Evolutionary conservation across 106 monocot genomes (phyloP).

Genomic region (Hemerocallis citrina): DNA sequence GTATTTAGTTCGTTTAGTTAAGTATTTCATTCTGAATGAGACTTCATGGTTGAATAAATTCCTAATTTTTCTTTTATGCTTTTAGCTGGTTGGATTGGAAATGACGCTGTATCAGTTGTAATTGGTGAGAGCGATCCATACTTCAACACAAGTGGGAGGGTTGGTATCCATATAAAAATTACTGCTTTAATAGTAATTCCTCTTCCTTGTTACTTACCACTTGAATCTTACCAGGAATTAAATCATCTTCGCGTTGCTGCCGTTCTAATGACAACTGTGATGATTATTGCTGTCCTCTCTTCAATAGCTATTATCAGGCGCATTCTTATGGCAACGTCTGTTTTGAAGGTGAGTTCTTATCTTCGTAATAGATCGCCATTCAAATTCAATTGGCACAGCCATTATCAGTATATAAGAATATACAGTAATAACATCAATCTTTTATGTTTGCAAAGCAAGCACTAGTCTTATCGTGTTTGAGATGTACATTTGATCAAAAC

Average conservation of each 20-base stretch:
- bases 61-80: constrained; percentile 6
- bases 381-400: no score
- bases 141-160: constrained; percentile 48
- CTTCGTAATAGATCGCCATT: background rate
- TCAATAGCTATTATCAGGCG: constrained; percentile 74
- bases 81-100: constrained; percentile 91
- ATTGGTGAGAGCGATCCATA: constrained; percentile 86
- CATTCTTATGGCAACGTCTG: constrained; percentile 89
- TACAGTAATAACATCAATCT: background rate
- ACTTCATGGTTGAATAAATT: background rate
- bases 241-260: constrained; percentile 66
- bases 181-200: constrained; percentile 2
- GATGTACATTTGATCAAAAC: background rate
- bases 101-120: constrained; percentile 80
- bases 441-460: background rate
- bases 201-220: constrained; percentile 4
- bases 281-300: constrained; percentile 65
- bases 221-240: constrained; percentile 44
- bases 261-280: constrained; percentile 79
- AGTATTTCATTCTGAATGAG: background rate
- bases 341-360: constrained; percentile 50
- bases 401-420: no score
- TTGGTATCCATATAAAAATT: constrained; percentile 14
- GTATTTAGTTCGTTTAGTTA: background rate
- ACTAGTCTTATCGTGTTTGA: background rate